phyloP scores from a whole-genome alignment of 805 yeast species.

The Wickerhamiella bombiphila region DNA sequence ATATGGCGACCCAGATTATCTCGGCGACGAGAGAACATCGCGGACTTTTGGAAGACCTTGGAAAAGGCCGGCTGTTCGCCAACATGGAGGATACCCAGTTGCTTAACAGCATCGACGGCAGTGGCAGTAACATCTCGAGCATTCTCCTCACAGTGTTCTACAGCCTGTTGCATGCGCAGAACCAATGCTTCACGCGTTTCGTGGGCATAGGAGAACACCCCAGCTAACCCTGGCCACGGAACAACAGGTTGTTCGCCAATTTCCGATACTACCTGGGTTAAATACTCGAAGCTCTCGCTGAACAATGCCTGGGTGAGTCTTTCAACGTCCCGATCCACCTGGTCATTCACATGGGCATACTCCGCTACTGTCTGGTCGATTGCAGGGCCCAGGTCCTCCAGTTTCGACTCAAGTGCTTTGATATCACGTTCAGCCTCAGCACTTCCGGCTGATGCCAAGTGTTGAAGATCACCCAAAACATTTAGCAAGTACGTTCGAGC shows the following conservation, averaged over 20 bases:
- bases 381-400: conserved; percentile 48
- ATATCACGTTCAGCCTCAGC: conserved; percentile 34
- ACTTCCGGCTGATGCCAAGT: conserved; percentile 48
- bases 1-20: conserved; percentile 49
- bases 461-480: conserved; percentile 47
- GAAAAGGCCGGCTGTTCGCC: conserved; percentile 40
- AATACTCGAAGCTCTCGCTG: conserved; percentile 40
- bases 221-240: conserved; percentile 47
- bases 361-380: conserved; percentile 39
- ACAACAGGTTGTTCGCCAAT: conserved; percentile 40
- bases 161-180: conserved; percentile 47
- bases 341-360: conserved; percentile 41
- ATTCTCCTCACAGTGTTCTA: conserved; percentile 46
- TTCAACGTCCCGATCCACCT: conserved; percentile 52
- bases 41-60: conserved; percentile 38
- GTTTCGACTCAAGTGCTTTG: conserved; percentile 29
- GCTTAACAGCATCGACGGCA: conserved; percentile 48
- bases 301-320: conserved; percentile 42
- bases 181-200: conserved; percentile 56
- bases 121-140: conserved; percentile 49
- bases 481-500: conserved; percentile 77
- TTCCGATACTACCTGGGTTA: conserved; percentile 36
- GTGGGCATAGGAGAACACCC: conserved; percentile 52
- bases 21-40: conserved; percentile 68
- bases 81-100: conserved; percentile 47